A percentile compares a stretch with the other conserved stretches of the same genome.
These are phyloP conservation scores for Sarocladium oryzae DNA, from an alignment of 2,329 filamentous ascomycete genomes.

Conservation along the genomic window DNA sequence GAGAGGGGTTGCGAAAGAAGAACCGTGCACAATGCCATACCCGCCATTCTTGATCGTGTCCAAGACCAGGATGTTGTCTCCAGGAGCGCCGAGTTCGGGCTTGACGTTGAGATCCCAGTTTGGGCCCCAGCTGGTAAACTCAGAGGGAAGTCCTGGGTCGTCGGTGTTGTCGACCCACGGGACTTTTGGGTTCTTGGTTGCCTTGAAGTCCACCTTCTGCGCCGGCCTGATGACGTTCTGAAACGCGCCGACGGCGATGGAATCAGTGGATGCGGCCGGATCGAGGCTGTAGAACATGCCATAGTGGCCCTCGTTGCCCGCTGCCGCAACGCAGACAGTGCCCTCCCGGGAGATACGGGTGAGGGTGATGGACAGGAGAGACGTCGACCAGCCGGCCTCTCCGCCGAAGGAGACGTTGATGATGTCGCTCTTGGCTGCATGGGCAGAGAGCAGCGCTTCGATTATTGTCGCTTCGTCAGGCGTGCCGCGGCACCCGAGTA, in stretches of 20 bases:
- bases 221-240: conserved; percentile 36
- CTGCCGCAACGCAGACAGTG: conserved; percentile 44
- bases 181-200: conserved; percentile 33
- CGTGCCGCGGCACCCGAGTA: conserved; percentile 48
- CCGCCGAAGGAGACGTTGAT: conserved; percentile 50
- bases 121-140: conserved; percentile 53
- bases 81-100: conserved; percentile 49
- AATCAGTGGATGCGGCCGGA: conserved; percentile 21
- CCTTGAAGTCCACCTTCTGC: conserved; percentile 36
- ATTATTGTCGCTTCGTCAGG: conserved; percentile 52
- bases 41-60: conserved; percentile 38
- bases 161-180: conserved; percentile 29
- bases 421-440: conserved; percentile 51
- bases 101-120: conserved; percentile 52
- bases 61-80: conserved; percentile 52
- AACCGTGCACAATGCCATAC: conserved; percentile 49
- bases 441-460: conserved; percentile 52
- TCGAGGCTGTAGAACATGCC: conserved; percentile 54
- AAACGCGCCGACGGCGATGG: conserved; percentile 35
- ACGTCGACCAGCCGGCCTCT: conserved; percentile 43
- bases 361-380: conserved; percentile 42
- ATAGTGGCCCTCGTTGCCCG: conserved; percentile 40
- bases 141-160: conserved; percentile 45
- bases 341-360: conserved; percentile 47
- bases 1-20: conserved; percentile 54